Evolutionary conservation across 2,329 filamentous ascomycete species (phyloP).

Genomic region (Zalaria sp.): DNA sequence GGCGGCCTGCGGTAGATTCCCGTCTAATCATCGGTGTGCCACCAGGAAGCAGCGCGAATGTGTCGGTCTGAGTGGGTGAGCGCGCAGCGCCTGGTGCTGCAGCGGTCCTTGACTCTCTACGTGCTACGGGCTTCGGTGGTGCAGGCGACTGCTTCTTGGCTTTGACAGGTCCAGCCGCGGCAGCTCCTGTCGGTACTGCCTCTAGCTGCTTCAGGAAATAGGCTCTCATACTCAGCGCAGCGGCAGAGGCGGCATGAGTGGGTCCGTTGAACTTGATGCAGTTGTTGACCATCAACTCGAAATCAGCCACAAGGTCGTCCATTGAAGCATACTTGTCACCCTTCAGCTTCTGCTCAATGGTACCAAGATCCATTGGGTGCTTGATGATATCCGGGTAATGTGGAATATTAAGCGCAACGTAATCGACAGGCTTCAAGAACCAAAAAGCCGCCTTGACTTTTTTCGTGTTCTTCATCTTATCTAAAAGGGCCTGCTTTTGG

Average conservation of each 20-base stretch:
- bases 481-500: constrained; percentile 49
- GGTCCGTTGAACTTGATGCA: constrained; percentile 70
- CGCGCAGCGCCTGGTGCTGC: constrained; percentile 29
- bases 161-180: constrained; percentile 36
- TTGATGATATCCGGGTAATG: constrained; percentile 59
- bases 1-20: constrained; percentile 70
- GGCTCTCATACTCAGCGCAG: constrained; percentile 46
- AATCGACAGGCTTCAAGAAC: constrained; percentile 67
- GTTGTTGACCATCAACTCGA: constrained; percentile 68
- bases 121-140: constrained; percentile 11
- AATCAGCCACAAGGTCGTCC: constrained; percentile 59
- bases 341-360: constrained; percentile 70
- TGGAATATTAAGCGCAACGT: constrained; percentile 60
- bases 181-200: constrained; percentile 42
- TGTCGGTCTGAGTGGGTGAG: constrained; percentile 35
- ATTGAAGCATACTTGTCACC: constrained; percentile 53
- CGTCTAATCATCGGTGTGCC: constrained; percentile 73
- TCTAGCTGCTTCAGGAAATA: constrained; percentile 48
- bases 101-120: constrained; percentile 17
- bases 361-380: constrained; percentile 70
- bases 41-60: constrained; percentile 65
- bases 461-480: constrained; percentile 60
- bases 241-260: constrained; percentile 56
- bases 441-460: constrained; percentile 68
- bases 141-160: constrained; percentile 17